Conservation (phyloP, 139 green algal genomes). For the Cymbomonas tetramitiformis region DNA sequence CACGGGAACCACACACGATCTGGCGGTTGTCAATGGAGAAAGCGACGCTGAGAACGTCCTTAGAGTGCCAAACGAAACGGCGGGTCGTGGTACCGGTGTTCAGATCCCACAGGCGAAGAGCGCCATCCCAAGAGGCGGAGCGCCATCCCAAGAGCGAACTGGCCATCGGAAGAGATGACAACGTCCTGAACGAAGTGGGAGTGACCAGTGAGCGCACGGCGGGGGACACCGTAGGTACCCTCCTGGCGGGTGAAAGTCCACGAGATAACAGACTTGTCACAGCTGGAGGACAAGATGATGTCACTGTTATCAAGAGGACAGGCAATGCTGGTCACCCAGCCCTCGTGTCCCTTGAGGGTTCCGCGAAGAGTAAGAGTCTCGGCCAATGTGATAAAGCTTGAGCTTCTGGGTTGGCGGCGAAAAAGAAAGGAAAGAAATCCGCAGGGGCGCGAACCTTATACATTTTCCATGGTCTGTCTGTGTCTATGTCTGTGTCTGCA, state of each 20-base stretch:
- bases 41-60: conserved; percentile 95
- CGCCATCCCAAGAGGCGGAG: conserved; percentile 93
- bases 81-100: conserved; percentile 89
- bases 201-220: conserved; percentile 66
- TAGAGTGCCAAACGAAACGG: conserved; percentile 93
- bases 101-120: conserved; percentile 96
- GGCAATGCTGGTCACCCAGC: conserved; percentile 80
- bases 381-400: too few species aligned
- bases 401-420: too few species aligned
- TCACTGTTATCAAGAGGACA: conserved; percentile 86
- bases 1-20: conserved; percentile 91
- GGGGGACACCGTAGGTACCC: conserved; percentile 62
- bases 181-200: conserved; percentile 94
- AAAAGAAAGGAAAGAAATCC: too few species aligned
- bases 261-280: conserved; percentile 92
- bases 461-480: too few species aligned
- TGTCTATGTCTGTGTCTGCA: too few species aligned
- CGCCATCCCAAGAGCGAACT: conserved; percentile 97
- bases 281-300: conserved; percentile 76
- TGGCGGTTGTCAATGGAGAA: conserved; percentile 99
- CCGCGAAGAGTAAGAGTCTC: conserved; percentile 56
- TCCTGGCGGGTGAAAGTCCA: conserved; percentile 78
- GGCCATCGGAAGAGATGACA: conserved; percentile 93
- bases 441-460: too few species aligned
- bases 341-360: conserved; percentile 37